Conservation (phyloP, 139 green algal genomes). For the Tetradesmus obliquus region DNA sequence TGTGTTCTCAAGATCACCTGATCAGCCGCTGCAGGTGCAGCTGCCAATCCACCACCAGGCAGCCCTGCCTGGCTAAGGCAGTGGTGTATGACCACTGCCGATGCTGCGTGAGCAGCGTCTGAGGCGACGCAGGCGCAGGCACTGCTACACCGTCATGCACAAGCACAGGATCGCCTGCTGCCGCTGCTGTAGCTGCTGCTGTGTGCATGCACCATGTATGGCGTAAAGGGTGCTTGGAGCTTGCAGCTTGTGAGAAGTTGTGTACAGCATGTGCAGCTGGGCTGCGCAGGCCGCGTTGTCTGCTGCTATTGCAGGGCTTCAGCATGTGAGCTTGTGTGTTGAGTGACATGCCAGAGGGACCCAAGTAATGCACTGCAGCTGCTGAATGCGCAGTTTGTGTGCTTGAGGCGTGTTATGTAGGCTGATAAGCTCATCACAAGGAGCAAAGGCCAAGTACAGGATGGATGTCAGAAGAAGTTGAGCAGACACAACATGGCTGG, state of each 20-base stretch:
- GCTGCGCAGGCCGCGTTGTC: not conserved
- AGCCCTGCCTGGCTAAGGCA: not conserved
- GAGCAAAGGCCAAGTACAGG: too few relatives aligned
- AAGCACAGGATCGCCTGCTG: slow-evolving; percentile 15
- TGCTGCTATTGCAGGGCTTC: not conserved
- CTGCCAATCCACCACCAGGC: slow-evolving; percentile 23
- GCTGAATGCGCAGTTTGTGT: too few relatives aligned
- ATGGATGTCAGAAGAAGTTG: too few relatives aligned
- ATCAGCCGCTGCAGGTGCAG: slow-evolving; percentile 30
- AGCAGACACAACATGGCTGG: too few relatives aligned
- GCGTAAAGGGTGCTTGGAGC: not conserved
- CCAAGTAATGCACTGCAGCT: too few relatives aligned
- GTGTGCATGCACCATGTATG: not conserved
- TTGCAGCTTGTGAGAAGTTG: not conserved
- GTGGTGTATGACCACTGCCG: slow-evolving; percentile 33
- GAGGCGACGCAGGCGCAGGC: not conserved
- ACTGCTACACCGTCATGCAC: not conserved
- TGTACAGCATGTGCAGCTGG: not conserved
- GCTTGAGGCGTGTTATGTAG: too few relatives aligned
- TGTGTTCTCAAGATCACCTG: not conserved
- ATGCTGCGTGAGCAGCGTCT: slow-evolving; percentile 14
- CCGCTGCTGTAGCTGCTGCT: not conserved
- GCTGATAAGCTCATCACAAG: too few relatives aligned
- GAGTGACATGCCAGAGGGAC: too few relatives aligned
- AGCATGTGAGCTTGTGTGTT: not conserved